Base-by-base conservation (phyloP, 139 green algal species). In the Micractinium sp. region DNA sequence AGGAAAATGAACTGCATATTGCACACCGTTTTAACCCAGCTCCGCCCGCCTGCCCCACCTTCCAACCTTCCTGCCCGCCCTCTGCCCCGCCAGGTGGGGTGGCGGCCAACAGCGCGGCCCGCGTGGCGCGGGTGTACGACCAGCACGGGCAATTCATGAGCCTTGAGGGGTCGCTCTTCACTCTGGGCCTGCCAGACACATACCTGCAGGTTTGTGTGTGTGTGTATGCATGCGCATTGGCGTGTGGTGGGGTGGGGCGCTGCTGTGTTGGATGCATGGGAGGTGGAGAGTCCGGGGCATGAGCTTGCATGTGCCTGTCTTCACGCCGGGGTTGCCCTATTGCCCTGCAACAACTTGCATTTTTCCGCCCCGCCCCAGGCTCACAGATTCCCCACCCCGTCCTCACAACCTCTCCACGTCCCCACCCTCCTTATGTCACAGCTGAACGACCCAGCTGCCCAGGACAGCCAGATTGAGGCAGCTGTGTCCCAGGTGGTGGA, bases 61-160 rank as follows among this genome's bases (percentile, higher is more conserved):
- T 22, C 74, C 33, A 61, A 56, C 36, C 36, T 7, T 0, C 36
- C 36, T 36, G 73, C 20, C 67, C 31, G 3, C 67, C 67, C 67
- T n/a, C 67, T 31, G 31, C 31, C 33, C 90, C 16, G 86, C 47
- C 91, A 75, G 96, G 93, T 1, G 89, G 89, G 31, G 95, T 99
- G 18, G 95, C 95, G 23, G 87, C 90, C 5, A 88, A 88, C 29
- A 75, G 41, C 33, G 90, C 82, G 2, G 88, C 82, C 13, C 79
- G 93, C 4, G 91, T 98, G n/a, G 93, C 93, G 33, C 94, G 95
- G 61, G 92, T 99, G 23, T 96, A 95, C 66, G 97, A 99, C 88
- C 96, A 99, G 93, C 98, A 99, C 91, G 71, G 97, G 25, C 91
- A 94, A 1, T 99, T 99, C 85, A 90, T 98, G 2, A 93, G 95